Evolutionary conservation across 768 basidiomycete genomes (phyloP).

Genomic region (Pulveroboletus sp.): DNA sequence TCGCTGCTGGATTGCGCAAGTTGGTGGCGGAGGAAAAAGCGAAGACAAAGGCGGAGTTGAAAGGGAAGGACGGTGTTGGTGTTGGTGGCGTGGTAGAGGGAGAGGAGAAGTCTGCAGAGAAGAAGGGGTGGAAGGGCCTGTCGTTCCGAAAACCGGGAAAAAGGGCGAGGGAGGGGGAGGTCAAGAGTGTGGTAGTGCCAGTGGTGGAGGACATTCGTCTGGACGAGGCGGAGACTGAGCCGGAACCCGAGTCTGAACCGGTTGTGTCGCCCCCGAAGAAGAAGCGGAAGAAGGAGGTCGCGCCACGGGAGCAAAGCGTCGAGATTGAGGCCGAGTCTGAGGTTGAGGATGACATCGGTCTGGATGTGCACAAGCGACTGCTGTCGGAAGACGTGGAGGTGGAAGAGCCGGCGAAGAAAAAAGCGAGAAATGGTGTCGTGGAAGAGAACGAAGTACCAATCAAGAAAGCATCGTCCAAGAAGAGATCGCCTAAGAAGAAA

Average conservation of each 20-base stretch:
- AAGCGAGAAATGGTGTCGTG: slow-evolving; percentile 30
- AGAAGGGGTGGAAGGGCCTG: slow-evolving; percentile 39
- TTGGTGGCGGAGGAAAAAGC: slow-evolving; percentile 51
- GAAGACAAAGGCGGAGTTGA: slow-evolving; percentile 23
- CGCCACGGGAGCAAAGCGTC: slow-evolving; percentile 33
- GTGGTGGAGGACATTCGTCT: slow-evolving; percentile 24
- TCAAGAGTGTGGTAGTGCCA: slow-evolving; percentile 14
- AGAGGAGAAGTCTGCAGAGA: slow-evolving; percentile 45
- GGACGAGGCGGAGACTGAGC: slow-evolving; percentile 28
- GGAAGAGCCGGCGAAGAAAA: slow-evolving; percentile 30
- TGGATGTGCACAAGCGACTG: slow-evolving; percentile 41
- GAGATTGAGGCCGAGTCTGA: slow-evolving; percentile 60
- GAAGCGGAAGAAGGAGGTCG: slow-evolving; percentile 49
- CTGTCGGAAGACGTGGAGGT: slow-evolving; percentile 38
- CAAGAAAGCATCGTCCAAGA: slow-evolving; percentile 25
- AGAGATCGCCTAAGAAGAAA: slow-evolving; percentile 36
- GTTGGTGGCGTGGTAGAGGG: slow-evolving; percentile 30
- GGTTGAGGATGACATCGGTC: slow-evolving; percentile 42
- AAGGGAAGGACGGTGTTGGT: slow-evolving; percentile 21
- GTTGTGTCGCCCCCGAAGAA: slow-evolving; percentile 49
- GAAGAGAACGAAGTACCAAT: slow-evolving; percentile 35
- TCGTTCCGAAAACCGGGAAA: slow-evolving; percentile 43
- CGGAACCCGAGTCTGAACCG: slow-evolving; percentile 32
- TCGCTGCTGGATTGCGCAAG: slow-evolving; percentile 48
- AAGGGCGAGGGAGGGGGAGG: slow-evolving; percentile 34